Evolutionary conservation across 345 rosid genomes (phyloP), one percentile per base, ranked within the genome.

Genomic region (Salix exigua): DNA sequence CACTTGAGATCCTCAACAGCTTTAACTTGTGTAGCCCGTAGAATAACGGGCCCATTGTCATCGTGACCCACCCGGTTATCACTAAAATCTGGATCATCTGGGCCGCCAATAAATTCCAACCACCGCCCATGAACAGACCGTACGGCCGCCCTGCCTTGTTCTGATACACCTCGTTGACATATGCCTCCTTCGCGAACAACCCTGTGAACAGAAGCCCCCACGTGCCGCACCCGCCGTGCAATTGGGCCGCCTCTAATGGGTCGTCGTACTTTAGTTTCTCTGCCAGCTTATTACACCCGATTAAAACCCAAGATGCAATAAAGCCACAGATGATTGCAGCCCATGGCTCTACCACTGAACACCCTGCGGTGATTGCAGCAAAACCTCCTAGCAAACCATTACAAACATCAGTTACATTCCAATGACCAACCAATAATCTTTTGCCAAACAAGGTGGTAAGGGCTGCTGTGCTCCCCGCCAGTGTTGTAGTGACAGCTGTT

Each of bases 141-240:
- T 81, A 50, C 0, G 83, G 68, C 38, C 83, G 40, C 1, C 64
- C 77, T 13, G 62, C 18, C 6, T 21, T 73, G 70, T 68, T 69
- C 0, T 80, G 75, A 28, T 87, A 89, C 1, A 83, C 82, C 77
- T 89, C 84, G 4, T 75, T 75, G 2, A 89, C 88, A 5, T 82
- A 87, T 3, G n/a, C 30, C 51, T 85, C 66, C 38, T 73, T 75
- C 0, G 90, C 90, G 10, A 89, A 89, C 68, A 89, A 53, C 17
- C 84, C 88, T 0, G 90, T 87, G 76, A 89, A 89, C n/a, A 89
- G 75, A 16, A 89, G 68, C 62, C 92, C 92, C 92, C 90, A 87
- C 1, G 82, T 73, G 12, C 89, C 90, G 12, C 92, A 89, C 3
- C 92, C 90, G 2, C 89, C 89, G 66, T 89, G 90, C 55, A 89